Conservation (phyloP, 805 yeast genomes). For the Metschnikowia noctiluminum region DNA sequence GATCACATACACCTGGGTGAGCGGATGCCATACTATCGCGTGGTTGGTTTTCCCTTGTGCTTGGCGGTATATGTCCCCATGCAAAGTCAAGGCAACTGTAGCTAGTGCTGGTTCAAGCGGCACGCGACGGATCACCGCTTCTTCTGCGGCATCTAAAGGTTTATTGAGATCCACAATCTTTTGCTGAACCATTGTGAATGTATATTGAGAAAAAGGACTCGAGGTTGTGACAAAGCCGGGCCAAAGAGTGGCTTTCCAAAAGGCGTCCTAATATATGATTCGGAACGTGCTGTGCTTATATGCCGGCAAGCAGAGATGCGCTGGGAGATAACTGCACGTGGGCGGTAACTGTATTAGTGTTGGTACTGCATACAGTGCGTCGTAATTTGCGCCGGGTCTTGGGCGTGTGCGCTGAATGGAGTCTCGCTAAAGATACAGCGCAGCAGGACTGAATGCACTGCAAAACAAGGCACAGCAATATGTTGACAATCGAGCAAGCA, state of each 20-base stretch:
- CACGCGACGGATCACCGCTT: constrained; percentile 50
- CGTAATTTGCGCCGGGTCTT: not conserved
- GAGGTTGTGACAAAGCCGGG: not conserved
- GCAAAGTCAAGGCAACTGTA: constrained; percentile 57
- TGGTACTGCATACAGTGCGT: not conserved
- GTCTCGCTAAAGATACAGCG: too few relatives aligned
- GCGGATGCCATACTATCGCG: constrained; percentile 45
- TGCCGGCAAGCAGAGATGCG: not conserved
- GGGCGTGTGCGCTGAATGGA: too few relatives aligned
- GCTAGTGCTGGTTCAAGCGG: constrained; percentile 54
- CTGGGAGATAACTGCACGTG: constrained; percentile 5
- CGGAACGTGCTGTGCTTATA: not conserved
- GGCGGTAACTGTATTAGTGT: constrained; percentile 6
- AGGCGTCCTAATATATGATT: not conserved
- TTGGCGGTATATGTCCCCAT: constrained; percentile 56
- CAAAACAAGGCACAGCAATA: too few relatives aligned
- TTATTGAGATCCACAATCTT: constrained; percentile 48
- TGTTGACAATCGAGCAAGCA: too few relatives aligned
- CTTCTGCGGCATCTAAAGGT: constrained; percentile 52
- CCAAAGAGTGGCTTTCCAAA: not conserved
- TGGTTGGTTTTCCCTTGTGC: constrained; percentile 47
- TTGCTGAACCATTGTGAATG: constrained; percentile 40
- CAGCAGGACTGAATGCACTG: too few relatives aligned
- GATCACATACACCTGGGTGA: constrained; percentile 25
- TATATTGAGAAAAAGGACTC: not conserved